Conservation (phyloP, 441 rosid species). For the Bocquillonia castaneifolia region DNA sequence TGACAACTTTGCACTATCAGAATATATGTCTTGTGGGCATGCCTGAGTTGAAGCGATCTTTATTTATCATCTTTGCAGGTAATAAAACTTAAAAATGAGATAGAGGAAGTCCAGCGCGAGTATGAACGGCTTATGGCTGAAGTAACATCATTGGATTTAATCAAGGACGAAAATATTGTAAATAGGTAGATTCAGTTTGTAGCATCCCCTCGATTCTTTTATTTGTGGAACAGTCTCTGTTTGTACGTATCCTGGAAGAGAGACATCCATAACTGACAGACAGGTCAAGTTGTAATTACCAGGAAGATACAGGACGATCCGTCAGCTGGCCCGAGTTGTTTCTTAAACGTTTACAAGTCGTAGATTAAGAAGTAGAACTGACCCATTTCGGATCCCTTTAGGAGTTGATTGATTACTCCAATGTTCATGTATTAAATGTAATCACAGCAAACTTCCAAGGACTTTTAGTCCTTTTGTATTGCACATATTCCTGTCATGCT, state of each 20-base stretch:
- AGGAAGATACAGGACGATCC: no score
- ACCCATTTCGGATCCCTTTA: no score
- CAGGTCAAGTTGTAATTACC: no score
- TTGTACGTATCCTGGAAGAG: background rate
- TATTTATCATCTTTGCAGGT: conserved; percentile 40
- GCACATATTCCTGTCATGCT: no score
- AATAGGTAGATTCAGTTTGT: conserved; percentile 26
- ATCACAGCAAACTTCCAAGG: no score
- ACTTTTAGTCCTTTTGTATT: no score
- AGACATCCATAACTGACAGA: background rate
- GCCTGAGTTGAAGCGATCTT: background rate
- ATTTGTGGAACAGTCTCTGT: background rate
- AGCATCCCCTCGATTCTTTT: conserved; percentile 18
- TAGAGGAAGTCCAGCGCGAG: conserved; percentile 40
- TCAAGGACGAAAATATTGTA: conserved; percentile 40
- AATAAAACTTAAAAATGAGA: conserved; percentile 42
- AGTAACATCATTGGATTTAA: conserved; percentile 32
- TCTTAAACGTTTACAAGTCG: no score
- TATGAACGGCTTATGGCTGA: conserved; percentile 45
- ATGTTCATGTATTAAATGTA: no score
- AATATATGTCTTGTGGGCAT: background rate
- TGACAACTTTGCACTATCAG: background rate
- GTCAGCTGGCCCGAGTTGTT: no score
- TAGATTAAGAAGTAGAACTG: no score
- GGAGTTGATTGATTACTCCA: no score